A percentile compares a stretch with the other conserved stretches of the same genome.
phyloP scores from a whole-genome alignment of 371 early-diverging fungal genomes.

The Rhizopus stolonifer region DNA sequence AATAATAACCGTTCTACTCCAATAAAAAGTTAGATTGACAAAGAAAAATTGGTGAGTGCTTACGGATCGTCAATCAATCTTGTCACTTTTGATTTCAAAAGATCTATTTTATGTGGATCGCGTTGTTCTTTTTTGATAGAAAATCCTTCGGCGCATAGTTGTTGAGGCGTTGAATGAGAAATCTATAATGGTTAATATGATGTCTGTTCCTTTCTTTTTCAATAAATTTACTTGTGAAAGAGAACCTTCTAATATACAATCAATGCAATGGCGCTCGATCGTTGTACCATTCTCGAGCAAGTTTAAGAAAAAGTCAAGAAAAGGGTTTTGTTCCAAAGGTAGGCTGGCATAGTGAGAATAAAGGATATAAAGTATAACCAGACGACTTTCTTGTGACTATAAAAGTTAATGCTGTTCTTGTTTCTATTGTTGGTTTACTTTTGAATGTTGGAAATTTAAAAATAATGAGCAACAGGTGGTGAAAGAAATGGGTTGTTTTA shows the following conservation, averaged over 20 bases:
- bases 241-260: slow-evolving; percentile 36
- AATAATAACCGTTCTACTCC: slow-evolving; percentile 14
- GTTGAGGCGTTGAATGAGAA: slow-evolving; percentile 18
- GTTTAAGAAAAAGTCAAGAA: slow-evolving; percentile 46
- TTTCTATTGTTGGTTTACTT: not conserved
- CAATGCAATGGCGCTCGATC: slow-evolving; percentile 36
- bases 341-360: slow-evolving; percentile 35
- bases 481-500: not conserved
- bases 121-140: slow-evolving; percentile 18
- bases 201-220: too few relatives aligned
- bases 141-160: slow-evolving; percentile 15
- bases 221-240: slow-evolving; percentile 24
- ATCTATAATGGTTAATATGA: slow-evolving; percentile 15
- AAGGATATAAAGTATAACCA: slow-evolving; percentile 40
- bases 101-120: slow-evolving; percentile 1
- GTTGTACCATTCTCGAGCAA: slow-evolving; percentile 8
- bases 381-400: slow-evolving; percentile 22
- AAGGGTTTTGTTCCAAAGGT: slow-evolving; percentile 40
- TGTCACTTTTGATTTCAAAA: slow-evolving; percentile 24
- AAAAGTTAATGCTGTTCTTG: too few relatives aligned
- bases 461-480: not conserved
- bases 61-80: slow-evolving; percentile 41
- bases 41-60: not conserved
- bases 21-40: too few relatives aligned
- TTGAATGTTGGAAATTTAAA: not conserved